Percentiles rank a stretch among this genome's conserved stretches.
Conservation (phyloP, 768 basidiomycete species). For the Grammothele lineata region DNA sequence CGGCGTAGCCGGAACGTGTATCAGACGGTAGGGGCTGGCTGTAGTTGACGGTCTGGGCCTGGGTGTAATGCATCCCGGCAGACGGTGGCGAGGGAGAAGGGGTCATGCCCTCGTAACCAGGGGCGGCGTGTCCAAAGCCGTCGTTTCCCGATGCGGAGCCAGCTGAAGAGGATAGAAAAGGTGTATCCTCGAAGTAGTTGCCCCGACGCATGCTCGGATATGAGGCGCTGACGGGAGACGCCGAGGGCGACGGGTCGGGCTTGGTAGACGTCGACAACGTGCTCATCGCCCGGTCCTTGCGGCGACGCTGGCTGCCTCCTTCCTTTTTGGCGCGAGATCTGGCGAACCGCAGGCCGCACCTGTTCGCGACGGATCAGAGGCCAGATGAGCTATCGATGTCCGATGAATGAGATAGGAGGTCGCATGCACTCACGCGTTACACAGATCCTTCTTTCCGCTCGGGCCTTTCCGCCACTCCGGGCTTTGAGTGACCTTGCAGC, state of each 20-base stretch:
- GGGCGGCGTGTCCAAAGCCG: conserved; percentile 36
- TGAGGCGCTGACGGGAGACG: conserved; percentile 37
- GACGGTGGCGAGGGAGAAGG: conserved; percentile 68
- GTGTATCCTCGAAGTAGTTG: conserved; percentile 43
- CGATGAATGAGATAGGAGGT: conserved; percentile 12
- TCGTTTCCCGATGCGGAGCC: conserved; percentile 59
- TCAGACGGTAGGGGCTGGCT: conserved; percentile 20
- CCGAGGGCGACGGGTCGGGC: conserved; percentile 24
- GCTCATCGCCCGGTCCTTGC: conserved; percentile 54
- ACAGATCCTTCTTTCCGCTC: conserved; percentile 85
- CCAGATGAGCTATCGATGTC: conserved; percentile 13
- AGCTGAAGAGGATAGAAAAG: conserved; percentile 45
- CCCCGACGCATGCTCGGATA: conserved; percentile 44
- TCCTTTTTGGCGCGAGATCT: conserved; percentile 88
- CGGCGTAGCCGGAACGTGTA: conserved; percentile 9
- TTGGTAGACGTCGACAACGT: conserved; percentile 23
- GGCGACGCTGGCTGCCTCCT: conserved; percentile 56
- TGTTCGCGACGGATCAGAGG: conserved; percentile 27
- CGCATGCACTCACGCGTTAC: conserved; percentile 70
- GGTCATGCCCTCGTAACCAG: conserved; percentile 33
- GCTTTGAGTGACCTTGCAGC: conserved; percentile 76
- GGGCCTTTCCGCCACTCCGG: conserved; percentile 93
- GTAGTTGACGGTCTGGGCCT: conserved; percentile 24
- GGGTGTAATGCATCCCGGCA: conserved; percentile 52
- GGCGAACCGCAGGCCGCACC: conserved; percentile 83